These are phyloP conservation scores for Arachis stenosperma DNA, from an alignment of 306 rosid genomes.

Conservation along the genomic window DNA sequence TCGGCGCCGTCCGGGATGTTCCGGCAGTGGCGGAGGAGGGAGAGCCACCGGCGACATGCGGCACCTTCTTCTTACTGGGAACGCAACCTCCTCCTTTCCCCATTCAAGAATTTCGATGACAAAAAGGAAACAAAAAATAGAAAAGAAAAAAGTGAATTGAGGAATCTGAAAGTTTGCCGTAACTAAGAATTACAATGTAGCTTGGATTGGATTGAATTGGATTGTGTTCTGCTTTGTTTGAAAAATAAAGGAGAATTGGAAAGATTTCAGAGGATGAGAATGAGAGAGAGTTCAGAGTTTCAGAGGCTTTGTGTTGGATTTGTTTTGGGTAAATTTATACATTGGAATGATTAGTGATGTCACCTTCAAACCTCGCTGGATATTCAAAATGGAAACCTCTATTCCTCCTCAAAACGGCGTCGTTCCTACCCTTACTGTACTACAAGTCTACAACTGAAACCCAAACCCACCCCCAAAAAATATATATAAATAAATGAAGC, in stretches of 20 bases:
- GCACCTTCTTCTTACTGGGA: slow-evolving; percentile 81
- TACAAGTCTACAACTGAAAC: not conserved
- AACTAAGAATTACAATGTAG: slow-evolving; percentile 27
- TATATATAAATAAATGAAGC: too few relatives aligned
- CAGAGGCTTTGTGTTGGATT: not conserved
- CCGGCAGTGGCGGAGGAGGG: slow-evolving; percentile 14
- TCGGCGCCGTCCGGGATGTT: slow-evolving; percentile 40
- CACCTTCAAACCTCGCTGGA: not conserved
- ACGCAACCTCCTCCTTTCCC: slow-evolving; percentile 96
- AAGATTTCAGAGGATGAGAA: slow-evolving; percentile 11
- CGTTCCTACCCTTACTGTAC: not conserved
- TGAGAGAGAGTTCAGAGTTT: slow-evolving; percentile 17
- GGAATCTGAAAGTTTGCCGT: not conserved
- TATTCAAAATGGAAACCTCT: not conserved
- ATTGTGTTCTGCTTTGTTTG: not conserved
- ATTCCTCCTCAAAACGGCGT: slow-evolving; percentile 32
- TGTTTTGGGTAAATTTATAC: slow-evolving; percentile 38
- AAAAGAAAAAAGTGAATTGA: slow-evolving; percentile 26
- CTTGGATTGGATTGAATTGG: not conserved
- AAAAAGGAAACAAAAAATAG: not conserved
- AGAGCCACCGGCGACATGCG: slow-evolving; percentile 39
- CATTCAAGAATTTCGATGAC: slow-evolving; percentile 51
- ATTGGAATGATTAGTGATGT: slow-evolving; percentile 40
- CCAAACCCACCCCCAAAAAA: too few relatives aligned
- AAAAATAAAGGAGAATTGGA: slow-evolving; percentile 29